Evolutionary conservation across 345 rosid species (phyloP), one percentile per base, ranked within the genome.

Genomic region (Acer negundo): DNA sequence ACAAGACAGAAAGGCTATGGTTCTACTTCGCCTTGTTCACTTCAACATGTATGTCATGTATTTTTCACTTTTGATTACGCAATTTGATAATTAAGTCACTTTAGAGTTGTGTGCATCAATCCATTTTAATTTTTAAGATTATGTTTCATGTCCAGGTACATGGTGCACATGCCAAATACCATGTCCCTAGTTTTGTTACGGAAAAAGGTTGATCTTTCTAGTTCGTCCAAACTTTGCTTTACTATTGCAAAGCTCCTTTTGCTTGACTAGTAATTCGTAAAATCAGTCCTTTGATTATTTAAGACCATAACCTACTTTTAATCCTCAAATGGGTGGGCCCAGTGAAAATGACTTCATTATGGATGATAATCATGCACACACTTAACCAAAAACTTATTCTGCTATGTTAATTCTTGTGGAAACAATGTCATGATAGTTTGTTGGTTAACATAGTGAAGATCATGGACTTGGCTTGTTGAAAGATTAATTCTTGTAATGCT

Each of bases 21-120:
- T 79, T 79, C 80, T 88, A 47, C 88, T 90, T 71, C 89, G 89
- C 74, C 83, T 87, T 70, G 73, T 90, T 77, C 82, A 79, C 82
- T 69, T 88, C 69, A 88, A 90, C 82, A 70, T 88, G 94, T 90
- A 88, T 40, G 85, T 55, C 49, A 23, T 22, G 19, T 59, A 31
- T 53, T 66, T 46, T 10, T 46, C 15, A 13, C 28, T 40, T 26
- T 70, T 75, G 65, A 35, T 63, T 40, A 44, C 15, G 6, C 13
- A 19, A 23, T 62, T 73, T 19, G 38, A 24, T 73, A 4, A 0
- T 73, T 22, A 51, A 26, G 62, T 42, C 15, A 28, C 40, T 63
- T 72, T 55, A 19, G 17, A 72, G 23, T 58, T 58, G n/a, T 0
- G 19, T 47, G 24, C 40, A 13, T 28, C 74, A 53, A 70, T 17